Conservation (phyloP, 108 stramenopile species). For the Pseudonitzschia multiseries region DNA sequence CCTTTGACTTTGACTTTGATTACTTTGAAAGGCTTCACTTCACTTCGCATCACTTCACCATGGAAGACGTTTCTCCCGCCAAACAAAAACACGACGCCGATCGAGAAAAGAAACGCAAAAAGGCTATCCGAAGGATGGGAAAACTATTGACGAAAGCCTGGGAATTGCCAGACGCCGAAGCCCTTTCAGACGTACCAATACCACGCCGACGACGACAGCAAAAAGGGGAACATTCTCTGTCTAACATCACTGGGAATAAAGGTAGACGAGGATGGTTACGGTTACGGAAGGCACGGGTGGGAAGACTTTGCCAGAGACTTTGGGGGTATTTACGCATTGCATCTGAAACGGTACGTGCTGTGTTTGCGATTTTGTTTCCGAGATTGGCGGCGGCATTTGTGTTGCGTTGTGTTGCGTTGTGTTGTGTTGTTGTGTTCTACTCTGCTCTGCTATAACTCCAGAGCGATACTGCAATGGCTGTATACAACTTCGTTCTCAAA, state of each 20-base stretch:
- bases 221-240: conserved; percentile 17
- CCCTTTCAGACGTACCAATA: conserved; percentile 53
- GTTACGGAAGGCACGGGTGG: conserved; percentile 74
- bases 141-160: conserved; percentile 75
- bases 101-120: conserved; percentile 65
- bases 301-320: conserved; percentile 79
- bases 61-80: conserved; percentile 23
- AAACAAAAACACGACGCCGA: conserved; percentile 36
- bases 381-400: no score
- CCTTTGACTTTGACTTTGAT: neutral
- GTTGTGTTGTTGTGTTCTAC: no score
- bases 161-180: conserved; percentile 55
- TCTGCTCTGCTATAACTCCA: no score
- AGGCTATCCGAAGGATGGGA: conserved; percentile 69
- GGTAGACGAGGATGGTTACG: conserved; percentile 61
- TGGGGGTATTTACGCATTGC: conserved; percentile 78
- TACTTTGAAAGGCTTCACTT: neutral
- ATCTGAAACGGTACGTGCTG: conserved; percentile 64
- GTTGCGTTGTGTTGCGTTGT: no score
- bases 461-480: no score
- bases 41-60: neutral
- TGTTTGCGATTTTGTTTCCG: no score
- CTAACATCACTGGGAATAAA: conserved; percentile 68
- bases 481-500: neutral
- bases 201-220: conserved; percentile 28